These are phyloP conservation scores for Sanguinoderma infundibulare DNA, from an alignment of 1,284 basidiomycete genomes.

Conservation along the genomic window DNA sequence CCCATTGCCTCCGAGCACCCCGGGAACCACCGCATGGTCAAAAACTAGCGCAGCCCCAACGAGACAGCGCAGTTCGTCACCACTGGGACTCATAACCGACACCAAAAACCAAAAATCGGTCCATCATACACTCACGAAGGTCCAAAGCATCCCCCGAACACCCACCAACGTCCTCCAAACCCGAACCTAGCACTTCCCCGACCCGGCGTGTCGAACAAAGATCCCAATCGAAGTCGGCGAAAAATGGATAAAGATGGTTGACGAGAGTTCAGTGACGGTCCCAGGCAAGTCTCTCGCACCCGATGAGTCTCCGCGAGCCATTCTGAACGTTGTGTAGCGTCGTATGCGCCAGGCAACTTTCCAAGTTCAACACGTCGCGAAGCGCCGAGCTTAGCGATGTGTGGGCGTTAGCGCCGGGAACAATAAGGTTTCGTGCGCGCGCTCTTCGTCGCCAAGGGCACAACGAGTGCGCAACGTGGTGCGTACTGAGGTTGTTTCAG, in stretches of 20 bases:
- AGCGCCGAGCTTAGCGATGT: neutral
- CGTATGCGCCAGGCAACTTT: no score
- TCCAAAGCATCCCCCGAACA: neutral
- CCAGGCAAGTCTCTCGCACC: neutral
- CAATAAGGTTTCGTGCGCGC: neutral
- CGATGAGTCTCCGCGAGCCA: neutral
- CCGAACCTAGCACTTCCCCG: neutral
- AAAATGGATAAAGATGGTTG: neutral
- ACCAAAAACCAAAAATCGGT: no score
- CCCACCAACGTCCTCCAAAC: neutral
- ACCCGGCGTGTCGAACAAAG: neutral
- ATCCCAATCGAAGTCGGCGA: neutral
- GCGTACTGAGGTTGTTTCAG: neutral
- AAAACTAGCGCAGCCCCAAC: neutral
- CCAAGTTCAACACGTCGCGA: neutral
- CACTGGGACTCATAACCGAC: neutral
- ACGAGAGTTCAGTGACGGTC: neutral
- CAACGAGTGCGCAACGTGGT: neutral
- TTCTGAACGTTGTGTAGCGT: neutral
- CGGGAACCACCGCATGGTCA: neutral
- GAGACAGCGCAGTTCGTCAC: neutral
- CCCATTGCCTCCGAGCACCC: neutral
- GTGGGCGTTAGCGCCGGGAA: neutral
- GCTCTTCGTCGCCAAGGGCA: neutral
- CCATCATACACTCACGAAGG: neutral